Evolutionary conservation across 2,329 filamentous ascomycete genomes (phyloP).

Genomic region (Xylaria multiplex): DNA sequence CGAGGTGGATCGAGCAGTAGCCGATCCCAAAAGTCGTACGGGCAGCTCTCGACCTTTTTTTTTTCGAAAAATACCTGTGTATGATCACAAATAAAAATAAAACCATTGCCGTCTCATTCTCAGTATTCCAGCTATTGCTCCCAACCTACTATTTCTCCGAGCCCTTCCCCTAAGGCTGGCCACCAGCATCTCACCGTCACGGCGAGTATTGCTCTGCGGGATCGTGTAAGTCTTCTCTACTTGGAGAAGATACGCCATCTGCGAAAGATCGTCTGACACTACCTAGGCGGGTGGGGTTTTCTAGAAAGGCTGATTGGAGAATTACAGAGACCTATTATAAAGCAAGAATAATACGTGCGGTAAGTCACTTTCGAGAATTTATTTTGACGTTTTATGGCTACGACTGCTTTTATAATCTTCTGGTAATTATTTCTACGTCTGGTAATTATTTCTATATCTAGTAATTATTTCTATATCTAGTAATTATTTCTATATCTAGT

Average conservation of each 20-base stretch:
- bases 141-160: background rate
- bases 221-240: background rate
- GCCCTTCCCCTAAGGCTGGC: too few relatives aligned
- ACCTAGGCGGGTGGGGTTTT: too few relatives aligned
- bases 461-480: too few relatives aligned
- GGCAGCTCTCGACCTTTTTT: background rate
- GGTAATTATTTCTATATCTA: too few relatives aligned
- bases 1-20: conserved; percentile 32
- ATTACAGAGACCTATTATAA: too few relatives aligned
- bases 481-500: too few relatives aligned
- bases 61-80: background rate
- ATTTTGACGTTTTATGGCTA: too few relatives aligned
- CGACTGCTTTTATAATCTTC: too few relatives aligned
- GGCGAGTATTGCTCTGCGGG: background rate
- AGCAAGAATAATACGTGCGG: too few relatives aligned
- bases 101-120: background rate
- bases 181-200: background rate
- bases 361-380: too few relatives aligned
- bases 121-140: background rate
- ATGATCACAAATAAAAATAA: background rate
- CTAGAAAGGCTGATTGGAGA: too few relatives aligned
- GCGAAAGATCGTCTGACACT: background rate
- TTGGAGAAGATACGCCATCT: background rate
- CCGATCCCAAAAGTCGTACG: background rate
- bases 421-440: too few relatives aligned